Evolutionary conservation across 192 early-diverging fungal species (phyloP), one percentile per base, ranked within the genome.

Genomic region (Coemansia asiatica): DNA sequence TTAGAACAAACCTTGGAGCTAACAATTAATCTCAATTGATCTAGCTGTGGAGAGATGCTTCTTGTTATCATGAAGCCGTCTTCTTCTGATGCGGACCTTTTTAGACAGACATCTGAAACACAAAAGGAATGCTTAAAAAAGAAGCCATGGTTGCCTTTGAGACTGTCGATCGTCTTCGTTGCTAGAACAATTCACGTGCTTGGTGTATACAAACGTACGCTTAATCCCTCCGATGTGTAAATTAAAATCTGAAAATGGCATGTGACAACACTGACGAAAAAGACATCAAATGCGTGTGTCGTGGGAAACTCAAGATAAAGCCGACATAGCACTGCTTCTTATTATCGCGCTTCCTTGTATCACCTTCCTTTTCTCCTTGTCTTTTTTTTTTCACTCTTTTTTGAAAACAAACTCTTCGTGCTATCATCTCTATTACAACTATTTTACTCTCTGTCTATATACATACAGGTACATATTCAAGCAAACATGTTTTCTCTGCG

Each of bases 401-500:
- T 15, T 5, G 27, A 23, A 15, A 49, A 22, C 48, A 49, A 22
- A n/a, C n/a, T n/a, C n/a, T n/a, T n/a, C n/a, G n/a, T n/a, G n/a
- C n/a, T n/a, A n/a, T n/a, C n/a, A n/a, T n/a, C n/a, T n/a, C n/a
- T n/a, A n/a, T n/a, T n/a, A n/a, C n/a, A n/a, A 28, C 27, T 2
- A 13, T 25, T 19, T 1, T 8, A 12, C 25, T 23, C 27, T 49
- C 18, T 19, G 6, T 23, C 25, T 5, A 12, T 23, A 26, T 35
- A 29, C 25, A 25, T 19, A 54, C 28, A 63, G 16, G 28, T 25
- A 54, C 35, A 16, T 40, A 7, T 60, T 58, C 19, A 10, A 22
- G 22, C 19, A 36, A 63, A n/a, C n/a, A n/a, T 63, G 61, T 48
- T 63, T 27, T 47, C 25, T 28, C 21, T 60, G 1, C 62, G 62